These are phyloP conservation scores for Neurospora sp. DNA, from an alignment of 495 filamentous ascomycete species.

Conservation along the genomic window DNA sequence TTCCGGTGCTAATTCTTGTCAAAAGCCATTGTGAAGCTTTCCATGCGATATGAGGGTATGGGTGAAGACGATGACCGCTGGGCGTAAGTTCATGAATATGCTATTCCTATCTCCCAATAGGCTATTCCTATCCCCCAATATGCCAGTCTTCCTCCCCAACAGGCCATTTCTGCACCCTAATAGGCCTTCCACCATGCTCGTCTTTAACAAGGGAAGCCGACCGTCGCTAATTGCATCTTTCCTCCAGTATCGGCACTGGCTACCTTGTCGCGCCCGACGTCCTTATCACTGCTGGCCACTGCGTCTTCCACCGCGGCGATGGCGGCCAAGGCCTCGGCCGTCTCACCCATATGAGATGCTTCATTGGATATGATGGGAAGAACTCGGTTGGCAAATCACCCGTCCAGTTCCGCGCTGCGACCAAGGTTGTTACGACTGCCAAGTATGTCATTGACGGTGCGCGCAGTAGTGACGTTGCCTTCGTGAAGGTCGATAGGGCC, in stretches of 20 bases:
- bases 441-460: background rate
- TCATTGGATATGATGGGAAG: background rate
- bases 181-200: too few species aligned
- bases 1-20: background rate
- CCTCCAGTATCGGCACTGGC: background rate
- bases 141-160: too few species aligned
- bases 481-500: fast-evolving
- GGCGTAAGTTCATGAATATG: background rate
- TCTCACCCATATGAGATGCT: background rate
- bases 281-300: background rate
- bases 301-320: background rate
- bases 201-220: too few species aligned
- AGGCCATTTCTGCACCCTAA: too few species aligned
- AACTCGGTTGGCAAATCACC: background rate
- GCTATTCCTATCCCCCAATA: too few species aligned
- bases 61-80: background rate
- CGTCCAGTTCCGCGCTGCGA: background rate
- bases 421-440: background rate
- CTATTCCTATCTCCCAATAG: too few species aligned
- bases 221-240: too few species aligned
- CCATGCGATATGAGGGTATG: background rate
- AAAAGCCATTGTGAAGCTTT: background rate
- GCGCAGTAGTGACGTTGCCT: background rate
- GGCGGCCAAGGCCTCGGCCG: background rate
- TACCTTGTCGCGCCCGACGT: background rate